Evolutionary conservation across 2,329 filamentous ascomycete genomes (phyloP), one percentile per base, ranked within the genome.

Genomic region (Venturia pyrina): DNA sequence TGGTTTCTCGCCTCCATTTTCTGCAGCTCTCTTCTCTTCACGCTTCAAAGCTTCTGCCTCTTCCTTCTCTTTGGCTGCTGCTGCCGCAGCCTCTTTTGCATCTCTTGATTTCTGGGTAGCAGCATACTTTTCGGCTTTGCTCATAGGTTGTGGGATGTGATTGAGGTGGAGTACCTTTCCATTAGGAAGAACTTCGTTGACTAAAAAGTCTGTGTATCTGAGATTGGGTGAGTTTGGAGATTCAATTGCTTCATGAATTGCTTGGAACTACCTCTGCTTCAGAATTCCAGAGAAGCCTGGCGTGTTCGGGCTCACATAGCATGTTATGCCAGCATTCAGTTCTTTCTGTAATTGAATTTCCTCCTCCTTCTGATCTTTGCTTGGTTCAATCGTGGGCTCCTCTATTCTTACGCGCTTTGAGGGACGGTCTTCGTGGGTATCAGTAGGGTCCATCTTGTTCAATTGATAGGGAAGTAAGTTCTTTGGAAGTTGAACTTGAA

Each of bases 171-270:
- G 75, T 17, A 96, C 90, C 65, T 86, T 78, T 19, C 92, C 92
- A 72, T 89, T 85, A 40, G 87, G 86, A 24, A 84, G 79, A 68
- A 97, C 93, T 76, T 97, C 93, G 73, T 96, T 93, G 71, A 97
- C 93, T 70, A 95, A 81, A 72, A 97, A 97, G 75, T 97, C 93
- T 4, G 92, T 93, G 76, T 93, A 97, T 70, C 91, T 86, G 66
- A 15, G 21, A 17, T 2, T 60, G 24, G 34, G 7, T 60, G 15
- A 24, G 11, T 28, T 32, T 40, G 10, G 4, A 48, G 43, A 15
- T 24, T 62, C n/a, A 63, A 7, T 37, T 7, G 53, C 15, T n/a
- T 37, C 15, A n/a, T 21, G 2, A 11, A 24, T 41, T 19, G 28
- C 69, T 66, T 63, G 11, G 28, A 19, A 43, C 63, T 34, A 85